These are phyloP conservation scores for Eutrema yunnanense DNA, from an alignment of 345 rosid species.

Conservation along the genomic window DNA sequence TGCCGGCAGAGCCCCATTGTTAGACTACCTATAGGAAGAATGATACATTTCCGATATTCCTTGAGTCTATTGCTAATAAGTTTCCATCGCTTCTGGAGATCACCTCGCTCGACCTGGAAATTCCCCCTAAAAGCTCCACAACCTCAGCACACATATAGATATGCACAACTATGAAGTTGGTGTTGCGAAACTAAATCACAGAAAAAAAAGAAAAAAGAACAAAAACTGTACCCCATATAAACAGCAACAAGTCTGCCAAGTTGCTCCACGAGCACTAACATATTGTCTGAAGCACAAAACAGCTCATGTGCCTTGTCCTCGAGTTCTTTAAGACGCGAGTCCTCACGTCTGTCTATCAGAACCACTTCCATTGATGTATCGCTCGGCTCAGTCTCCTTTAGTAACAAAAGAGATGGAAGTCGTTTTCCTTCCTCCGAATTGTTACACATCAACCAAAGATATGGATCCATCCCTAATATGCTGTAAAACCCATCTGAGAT, in stretches of 20 bases:
- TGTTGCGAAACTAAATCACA: not conserved
- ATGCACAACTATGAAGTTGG: not conserved
- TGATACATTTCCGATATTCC: slow-evolving; percentile 64
- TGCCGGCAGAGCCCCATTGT: slow-evolving; percentile 89
- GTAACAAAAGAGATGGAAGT: slow-evolving; percentile 66
- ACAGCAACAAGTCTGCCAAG: slow-evolving; percentile 85
- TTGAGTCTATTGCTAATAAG: slow-evolving; percentile 58
- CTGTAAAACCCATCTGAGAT: slow-evolving; percentile 91
- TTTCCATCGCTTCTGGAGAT: slow-evolving; percentile 80
- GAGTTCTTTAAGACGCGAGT: slow-evolving; percentile 70
- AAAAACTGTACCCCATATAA: slow-evolving; percentile 66
- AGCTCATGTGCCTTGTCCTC: slow-evolving; percentile 86
- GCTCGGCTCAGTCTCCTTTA: slow-evolving; percentile 57
- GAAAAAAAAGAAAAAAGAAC: not conserved
- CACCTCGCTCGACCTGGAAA: slow-evolving; percentile 75
- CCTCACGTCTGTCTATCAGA: slow-evolving; percentile 65
- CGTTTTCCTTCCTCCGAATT: slow-evolving; percentile 53
- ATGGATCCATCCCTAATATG: slow-evolving; percentile 90
- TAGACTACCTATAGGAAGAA: slow-evolving; percentile 83
- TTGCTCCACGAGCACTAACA: slow-evolving; percentile 64
- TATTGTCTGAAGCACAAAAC: slow-evolving; percentile 63
- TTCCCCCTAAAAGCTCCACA: slow-evolving; percentile 52
- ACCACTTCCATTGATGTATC: slow-evolving; percentile 85
- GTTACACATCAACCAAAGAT: slow-evolving; percentile 94
- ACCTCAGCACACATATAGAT: slow-evolving; percentile 10